Conservation (phyloP, 345 rosid species). For the Heritiera littoralis region DNA sequence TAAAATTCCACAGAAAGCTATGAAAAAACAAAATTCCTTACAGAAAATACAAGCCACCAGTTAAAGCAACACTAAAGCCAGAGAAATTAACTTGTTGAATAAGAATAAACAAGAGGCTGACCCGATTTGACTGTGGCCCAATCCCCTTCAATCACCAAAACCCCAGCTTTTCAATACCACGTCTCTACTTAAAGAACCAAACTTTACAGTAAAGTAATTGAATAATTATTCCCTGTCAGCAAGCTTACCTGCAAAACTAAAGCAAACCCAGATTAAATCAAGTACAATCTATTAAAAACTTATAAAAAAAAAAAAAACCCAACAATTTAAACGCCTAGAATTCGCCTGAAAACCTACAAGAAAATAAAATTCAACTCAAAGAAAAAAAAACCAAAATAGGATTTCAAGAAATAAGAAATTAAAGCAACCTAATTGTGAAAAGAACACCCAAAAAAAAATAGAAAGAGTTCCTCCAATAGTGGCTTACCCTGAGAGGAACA, state of each 20-base stretch:
- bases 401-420: not conserved
- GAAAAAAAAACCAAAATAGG: not conserved
- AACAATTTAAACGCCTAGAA: conserved; percentile 17
- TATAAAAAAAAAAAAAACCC: not conserved
- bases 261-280: conserved; percentile 32
- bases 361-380: not conserved
- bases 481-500: conserved; percentile 4
- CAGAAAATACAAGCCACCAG: not conserved
- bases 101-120: conserved; percentile 8
- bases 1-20: not conserved
- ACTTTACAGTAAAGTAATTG: not conserved
- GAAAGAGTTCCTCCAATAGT: too few species aligned
- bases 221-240: not conserved
- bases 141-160: conserved; percentile 19
- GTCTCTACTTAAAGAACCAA: conserved; percentile 10
- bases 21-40: conserved; percentile 4
- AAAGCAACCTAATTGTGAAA: not conserved
- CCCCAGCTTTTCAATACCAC: conserved; percentile 19
- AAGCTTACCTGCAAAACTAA: conserved; percentile 24
- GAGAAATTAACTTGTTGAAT: not conserved
- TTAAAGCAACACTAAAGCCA: conserved; percentile 13
- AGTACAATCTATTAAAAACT: conserved; percentile 18
- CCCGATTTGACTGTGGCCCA: conserved; percentile 18
- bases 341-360: not conserved
- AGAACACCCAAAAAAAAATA: too few species aligned